Conservation (phyloP, 2,329 filamentous ascomycete genomes). For the Bipolaris victoriae region DNA sequence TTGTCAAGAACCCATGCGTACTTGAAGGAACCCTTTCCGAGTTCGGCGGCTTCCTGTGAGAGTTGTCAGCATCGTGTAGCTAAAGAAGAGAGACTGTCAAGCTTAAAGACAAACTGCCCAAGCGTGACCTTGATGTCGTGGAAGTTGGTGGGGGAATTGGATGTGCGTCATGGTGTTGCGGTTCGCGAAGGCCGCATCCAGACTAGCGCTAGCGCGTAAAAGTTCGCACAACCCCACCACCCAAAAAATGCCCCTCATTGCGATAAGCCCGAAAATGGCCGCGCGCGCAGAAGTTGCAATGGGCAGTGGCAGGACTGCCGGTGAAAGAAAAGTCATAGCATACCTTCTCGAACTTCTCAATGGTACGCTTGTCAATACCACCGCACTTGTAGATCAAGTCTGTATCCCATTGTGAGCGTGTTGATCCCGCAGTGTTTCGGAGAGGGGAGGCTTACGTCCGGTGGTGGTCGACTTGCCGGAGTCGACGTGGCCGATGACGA, state of each 20-base stretch:
- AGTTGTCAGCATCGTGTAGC: conserved; percentile 41
- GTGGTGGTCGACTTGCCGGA: conserved; percentile 98
- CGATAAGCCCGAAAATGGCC: conserved; percentile 44
- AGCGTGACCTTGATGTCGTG: too few relatives aligned
- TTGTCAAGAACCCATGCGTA: conserved; percentile 99
- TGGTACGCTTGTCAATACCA: conserved; percentile 99
- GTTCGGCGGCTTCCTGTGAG: conserved; percentile 90
- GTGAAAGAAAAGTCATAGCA: conserved; percentile 46
- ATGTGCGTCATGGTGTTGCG: conserved; percentile 43
- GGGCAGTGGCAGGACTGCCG: conserved; percentile 13
- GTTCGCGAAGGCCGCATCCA: conserved; percentile 37
- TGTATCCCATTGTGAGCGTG: conserved; percentile 60
- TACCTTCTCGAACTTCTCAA: conserved; percentile 99
- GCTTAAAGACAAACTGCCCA: too few relatives aligned
- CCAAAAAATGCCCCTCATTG: conserved; percentile 47
- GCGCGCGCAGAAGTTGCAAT: conserved; percentile 29
- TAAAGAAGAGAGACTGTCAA: too few relatives aligned
- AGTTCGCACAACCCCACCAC: conserved; percentile 50
- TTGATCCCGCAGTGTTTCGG: conserved; percentile 37
- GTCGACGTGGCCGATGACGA: conserved; percentile 99
- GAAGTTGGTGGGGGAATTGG: conserved; percentile 4
- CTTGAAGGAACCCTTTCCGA: conserved; percentile 99
- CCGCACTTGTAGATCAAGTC: conserved; percentile 99
- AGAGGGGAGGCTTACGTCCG: conserved; percentile 65
- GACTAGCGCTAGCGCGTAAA: conserved; percentile 47